A percentile compares a stretch with the other conserved stretches of the same genome.
Conservation (phyloP, 108 stramenopile genomes). For the Skeletonema tropicum region DNA sequence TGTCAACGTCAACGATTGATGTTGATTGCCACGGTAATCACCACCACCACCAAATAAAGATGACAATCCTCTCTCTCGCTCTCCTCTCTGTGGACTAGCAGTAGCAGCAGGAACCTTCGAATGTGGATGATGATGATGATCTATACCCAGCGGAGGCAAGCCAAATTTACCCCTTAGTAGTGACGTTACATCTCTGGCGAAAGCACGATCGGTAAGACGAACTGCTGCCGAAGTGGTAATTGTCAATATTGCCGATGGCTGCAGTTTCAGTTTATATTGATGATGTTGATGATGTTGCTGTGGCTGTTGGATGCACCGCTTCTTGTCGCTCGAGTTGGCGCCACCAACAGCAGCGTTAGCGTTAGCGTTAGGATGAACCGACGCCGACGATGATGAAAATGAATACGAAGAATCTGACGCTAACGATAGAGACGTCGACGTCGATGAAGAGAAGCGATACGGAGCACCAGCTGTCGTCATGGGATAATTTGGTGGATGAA, state of each 20-base stretch:
- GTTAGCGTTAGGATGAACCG: slow-evolving; percentile 1
- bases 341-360: not conserved
- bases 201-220: slow-evolving; percentile 48
- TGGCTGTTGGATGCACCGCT: not conserved
- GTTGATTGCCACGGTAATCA: too few relatives aligned
- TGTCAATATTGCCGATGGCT: slow-evolving; percentile 9
- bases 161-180: slow-evolving; percentile 54
- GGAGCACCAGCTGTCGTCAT: slow-evolving; percentile 27
- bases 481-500: slow-evolving; percentile 44
- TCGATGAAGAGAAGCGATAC: slow-evolving; percentile 32
- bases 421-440: slow-evolving; percentile 23
- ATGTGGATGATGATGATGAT: not conserved
- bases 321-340: not conserved
- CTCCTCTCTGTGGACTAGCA: slow-evolving; percentile 2
- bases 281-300: not conserved
- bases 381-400: slow-evolving; percentile 37
- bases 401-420: slow-evolving; percentile 25
- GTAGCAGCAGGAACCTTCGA: too few relatives aligned
- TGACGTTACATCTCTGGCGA: slow-evolving; percentile 43
- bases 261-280: not conserved
- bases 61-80: not conserved
- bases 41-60: too few relatives aligned
- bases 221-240: slow-evolving; percentile 45
- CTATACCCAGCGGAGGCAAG: slow-evolving; percentile 19
- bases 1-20: too few relatives aligned